Base-by-base conservation (phyloP, 2,329 filamentous ascomycete genomes). In the Colletotrichum tanaceti region DNA sequence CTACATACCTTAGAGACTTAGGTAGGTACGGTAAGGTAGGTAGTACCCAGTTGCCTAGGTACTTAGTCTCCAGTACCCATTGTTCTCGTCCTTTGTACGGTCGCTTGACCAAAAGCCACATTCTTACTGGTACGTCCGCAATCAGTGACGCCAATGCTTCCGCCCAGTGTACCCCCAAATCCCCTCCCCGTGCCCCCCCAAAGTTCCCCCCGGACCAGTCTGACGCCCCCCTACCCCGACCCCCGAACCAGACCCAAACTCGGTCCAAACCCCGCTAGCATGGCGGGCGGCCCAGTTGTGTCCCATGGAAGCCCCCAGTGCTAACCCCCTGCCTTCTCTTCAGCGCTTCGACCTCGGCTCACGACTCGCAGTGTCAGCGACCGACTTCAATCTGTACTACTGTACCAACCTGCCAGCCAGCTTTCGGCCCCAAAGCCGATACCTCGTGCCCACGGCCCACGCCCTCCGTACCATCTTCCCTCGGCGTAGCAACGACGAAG, bases 341-440 rank as follows among this genome's bases (percentile, higher is more conserved):
- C 61, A 62, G 63, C 59, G 68, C 71, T 72, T 65, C 66, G 70
- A 72, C 72, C 72, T 73, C 72, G 72, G 72, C 72, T 72, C 71
- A 72, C 71, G 67, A 72, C 64, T 73, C 71, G 71, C 61, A 62
- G 60, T 72, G 60, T 66, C 70, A 70, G 60, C 68, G 66, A 64
- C 69, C 32, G 54, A 3, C 54, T 71, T 66, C 41, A n/a, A 39
- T 71, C 70, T 54, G 22, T 61, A 43, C 16, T 24, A 20, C 41
- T 58, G 18, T 46, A 32, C 41, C 41, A 43, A 43, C 18, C 22
- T 38, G n/a, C 13, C 24, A 57, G 20, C 59, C 60, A 43, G 60
- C 60, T 20, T 35, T 59, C 57, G 50, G 58, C 46, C 41, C 65
- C 60, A 54, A 61, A 55, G 50, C 53, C 53, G 50, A 35, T 39